Evolutionary conservation across 352 stramenopile genomes (phyloP).

Genomic region (Phytopythium aichiense): DNA sequence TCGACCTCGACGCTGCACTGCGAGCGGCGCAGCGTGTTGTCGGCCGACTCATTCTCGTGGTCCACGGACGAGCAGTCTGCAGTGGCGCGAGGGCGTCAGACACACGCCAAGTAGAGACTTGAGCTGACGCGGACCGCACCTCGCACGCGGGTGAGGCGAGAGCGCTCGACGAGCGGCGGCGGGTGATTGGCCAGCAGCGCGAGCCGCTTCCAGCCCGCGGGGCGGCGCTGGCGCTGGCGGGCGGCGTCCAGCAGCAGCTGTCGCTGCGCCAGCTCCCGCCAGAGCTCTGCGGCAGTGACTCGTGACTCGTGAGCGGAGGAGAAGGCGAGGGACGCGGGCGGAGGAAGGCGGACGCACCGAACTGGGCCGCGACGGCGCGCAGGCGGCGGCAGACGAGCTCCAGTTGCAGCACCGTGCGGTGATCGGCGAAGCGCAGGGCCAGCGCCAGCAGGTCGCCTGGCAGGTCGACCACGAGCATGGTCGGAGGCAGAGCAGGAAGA

Average conservation of each 20-base stretch:
- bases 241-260: slow-evolving; percentile 9
- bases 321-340: too few species aligned
- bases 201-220: slow-evolving; percentile 29
- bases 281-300: slow-evolving; percentile 20
- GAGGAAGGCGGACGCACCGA: slow-evolving; percentile 8
- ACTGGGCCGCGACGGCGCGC: slow-evolving; percentile 14
- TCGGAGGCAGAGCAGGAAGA: neutral
- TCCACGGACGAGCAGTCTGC: slow-evolving; percentile 48
- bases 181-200: slow-evolving; percentile 13
- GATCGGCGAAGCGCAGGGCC: slow-evolving; percentile 36
- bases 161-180: slow-evolving; percentile 16
- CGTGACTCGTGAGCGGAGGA: too few species aligned
- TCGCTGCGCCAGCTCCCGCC: slow-evolving; percentile 18
- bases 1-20: slow-evolving; percentile 33
- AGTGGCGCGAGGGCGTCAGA: neutral
- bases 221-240: neutral
- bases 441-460: slow-evolving; percentile 35
- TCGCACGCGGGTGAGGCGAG: slow-evolving; percentile 32
- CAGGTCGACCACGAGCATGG: slow-evolving; percentile 23
- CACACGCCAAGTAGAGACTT: neutral
- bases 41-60: slow-evolving; percentile 38
- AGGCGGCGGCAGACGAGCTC: slow-evolving; percentile 16
- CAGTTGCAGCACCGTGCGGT: slow-evolving; percentile 26
- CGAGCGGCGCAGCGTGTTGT: slow-evolving; percentile 43
- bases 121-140: slow-evolving; percentile 11